phyloP scores from a whole-genome alignment of 805 yeast genomes.

The Saccharomycopsis sp. region DNA sequence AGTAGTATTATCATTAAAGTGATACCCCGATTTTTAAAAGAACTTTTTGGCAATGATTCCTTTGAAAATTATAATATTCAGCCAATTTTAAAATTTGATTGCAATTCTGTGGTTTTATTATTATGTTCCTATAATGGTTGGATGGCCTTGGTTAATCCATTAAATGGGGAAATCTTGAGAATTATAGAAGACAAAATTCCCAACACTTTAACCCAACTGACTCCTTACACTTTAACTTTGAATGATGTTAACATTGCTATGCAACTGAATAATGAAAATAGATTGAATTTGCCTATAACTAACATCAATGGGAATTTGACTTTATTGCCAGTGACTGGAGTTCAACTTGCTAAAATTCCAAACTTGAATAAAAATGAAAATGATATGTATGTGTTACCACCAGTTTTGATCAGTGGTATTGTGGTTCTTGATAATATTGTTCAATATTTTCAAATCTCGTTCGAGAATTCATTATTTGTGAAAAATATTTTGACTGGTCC shows the following conservation, averaged over 20 bases:
- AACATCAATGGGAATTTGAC: no score
- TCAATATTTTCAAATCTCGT: slow-evolving; percentile 16
- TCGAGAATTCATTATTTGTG: slow-evolving; percentile 12
- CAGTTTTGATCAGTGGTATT: slow-evolving; percentile 10
- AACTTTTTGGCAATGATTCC: slow-evolving; percentile 3
- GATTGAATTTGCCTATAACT: no score
- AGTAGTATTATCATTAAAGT: slow-evolving; percentile 7
- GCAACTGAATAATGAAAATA: no score
- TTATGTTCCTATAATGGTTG: slow-evolving; percentile 16
- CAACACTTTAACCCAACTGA: not conserved
- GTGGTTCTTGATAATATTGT: slow-evolving; percentile 14
- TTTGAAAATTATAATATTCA: not conserved
- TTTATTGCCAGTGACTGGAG: slow-evolving; percentile 7
- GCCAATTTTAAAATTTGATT: slow-evolving; percentile 15
- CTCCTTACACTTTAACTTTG: no score
- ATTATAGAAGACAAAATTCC: slow-evolving; percentile 11
- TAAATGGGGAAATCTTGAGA: slow-evolving; percentile 16
- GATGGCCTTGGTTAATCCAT: slow-evolving; percentile 15
- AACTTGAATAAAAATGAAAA: not conserved
- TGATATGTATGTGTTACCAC: slow-evolving; percentile 1
- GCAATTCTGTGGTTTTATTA: slow-evolving; percentile 8
- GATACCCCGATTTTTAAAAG: slow-evolving; percentile 10
- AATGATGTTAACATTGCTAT: not conserved
- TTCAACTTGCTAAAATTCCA: slow-evolving; percentile 4
- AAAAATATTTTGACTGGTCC: no score